Evolutionary conservation across 805 yeast genomes (phyloP), one percentile per base, ranked within the genome.

Genomic region (Priceomyces haplophilus): DNA sequence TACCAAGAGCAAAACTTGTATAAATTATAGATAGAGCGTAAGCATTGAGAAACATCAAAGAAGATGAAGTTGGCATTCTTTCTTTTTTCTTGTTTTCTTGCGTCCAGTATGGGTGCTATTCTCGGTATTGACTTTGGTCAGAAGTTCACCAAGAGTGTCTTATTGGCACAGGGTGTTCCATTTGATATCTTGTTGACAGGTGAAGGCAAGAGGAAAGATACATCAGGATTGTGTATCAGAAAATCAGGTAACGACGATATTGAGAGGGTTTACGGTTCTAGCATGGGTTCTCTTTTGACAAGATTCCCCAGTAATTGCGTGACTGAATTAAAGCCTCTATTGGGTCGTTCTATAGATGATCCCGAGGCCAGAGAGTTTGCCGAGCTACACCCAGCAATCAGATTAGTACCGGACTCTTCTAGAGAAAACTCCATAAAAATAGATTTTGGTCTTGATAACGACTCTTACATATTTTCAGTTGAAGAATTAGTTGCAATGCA

Each of bases 101-200:
- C 58, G 13, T 30, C 44, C 6, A 56, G 63, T 1, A 49, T 61
- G 7, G 80, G 78, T 8, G 91, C 97, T 2, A 76, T 93, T 7
- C 67, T 93, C 38, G 98, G 97, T 17, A 71, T 93, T 31, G 99
- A 93, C 60, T 82, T 76, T 56, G 99, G 99, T 41, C 84, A 86
- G 43, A 91, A 89, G 55, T 85, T 73, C 69, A 79, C 89, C 18
- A 93, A 93, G 60, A 88, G 96, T 2, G 87, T 83, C 38, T 70
- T 93, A 36, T 85, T 93, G 32, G 96, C 97, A 0, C 97, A 97
- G 0, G 88, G 89, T 10, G 81, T 88, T 16, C 85, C 89, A 12
- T 82, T 90, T 58, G 98, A 93, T 56, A 76, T 93, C 32, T 83
- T 93, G 11, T 69, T 93, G 47, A 88, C 97, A 3, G 83, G 88